Evolutionary conservation across 2,329 filamentous ascomycete species (phyloP).

Genomic region (Leptographium flavum): DNA sequence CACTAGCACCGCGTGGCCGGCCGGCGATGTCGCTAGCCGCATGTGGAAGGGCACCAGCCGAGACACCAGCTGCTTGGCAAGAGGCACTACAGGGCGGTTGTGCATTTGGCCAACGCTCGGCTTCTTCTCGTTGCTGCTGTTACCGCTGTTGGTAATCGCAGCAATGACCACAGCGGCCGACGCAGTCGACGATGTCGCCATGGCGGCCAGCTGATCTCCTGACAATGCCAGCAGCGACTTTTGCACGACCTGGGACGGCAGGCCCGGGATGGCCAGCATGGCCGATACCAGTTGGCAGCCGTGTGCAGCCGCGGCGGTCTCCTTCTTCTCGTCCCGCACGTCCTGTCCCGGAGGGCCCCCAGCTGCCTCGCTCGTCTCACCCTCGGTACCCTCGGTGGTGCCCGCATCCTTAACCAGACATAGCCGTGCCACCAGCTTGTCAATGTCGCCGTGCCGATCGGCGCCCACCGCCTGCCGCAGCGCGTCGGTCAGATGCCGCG

Average conservation of each 20-base stretch:
- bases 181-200: slow-evolving; percentile 44
- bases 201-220: slow-evolving; percentile 39
- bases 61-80: slow-evolving; percentile 41
- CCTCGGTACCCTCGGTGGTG: slow-evolving; percentile 15
- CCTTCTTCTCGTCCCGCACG: slow-evolving; percentile 12
- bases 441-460: slow-evolving; percentile 21
- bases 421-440: slow-evolving; percentile 31
- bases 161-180: slow-evolving; percentile 36
- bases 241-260: slow-evolving; percentile 57
- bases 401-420: too few relatives aligned
- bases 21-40: slow-evolving; percentile 33
- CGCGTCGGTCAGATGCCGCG: slow-evolving; percentile 36
- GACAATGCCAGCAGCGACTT: slow-evolving; percentile 50
- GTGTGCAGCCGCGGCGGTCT: slow-evolving; percentile 42
- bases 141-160: slow-evolving; percentile 30
- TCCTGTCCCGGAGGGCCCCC: not conserved
- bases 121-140: slow-evolving; percentile 22
- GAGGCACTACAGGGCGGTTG: slow-evolving; percentile 12
- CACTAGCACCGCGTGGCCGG: slow-evolving; percentile 36
- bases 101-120: not conserved
- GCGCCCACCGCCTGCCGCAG: slow-evolving; percentile 21
- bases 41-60: slow-evolving; percentile 28
- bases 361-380: slow-evolving; percentile 8
- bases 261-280: slow-evolving; percentile 61
- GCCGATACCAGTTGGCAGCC: slow-evolving; percentile 69